Evolutionary conservation across 2,329 filamentous ascomycete species (phyloP), one percentile per base, ranked within the genome.

Genomic region (Dichotomopilus funicola): DNA sequence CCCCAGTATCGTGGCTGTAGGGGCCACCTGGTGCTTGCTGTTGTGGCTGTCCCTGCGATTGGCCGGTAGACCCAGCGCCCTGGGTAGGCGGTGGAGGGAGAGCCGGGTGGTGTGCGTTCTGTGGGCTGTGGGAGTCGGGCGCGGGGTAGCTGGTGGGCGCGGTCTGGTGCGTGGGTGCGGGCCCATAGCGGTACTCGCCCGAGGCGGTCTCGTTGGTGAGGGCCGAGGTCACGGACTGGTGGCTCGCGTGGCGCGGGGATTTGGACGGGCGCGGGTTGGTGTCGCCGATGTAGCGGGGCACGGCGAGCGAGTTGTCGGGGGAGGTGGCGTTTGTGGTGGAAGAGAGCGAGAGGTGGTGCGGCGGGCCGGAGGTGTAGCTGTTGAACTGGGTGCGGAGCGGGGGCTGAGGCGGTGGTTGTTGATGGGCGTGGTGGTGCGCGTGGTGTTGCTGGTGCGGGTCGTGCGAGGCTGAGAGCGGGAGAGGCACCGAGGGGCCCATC

Each of bases 171-270:
- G 59, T 36, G 8, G 45, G 31, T 1, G 71, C 73, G 2, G 79
- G 73, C 2, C 78, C 76, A 60, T 83, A 83, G 51, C 81, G 75
- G 64, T 83, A 83, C 63, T 83, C 80, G 27, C 75, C 72, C 0
- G 78, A 70, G 4, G 73, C 65, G 42, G 81, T 79, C 49, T 74
- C 75, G 64, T 73, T 75, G 38, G 72, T 70, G 36, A 80, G 69
- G 27, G 79, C 78, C 41, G 73, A 71, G 10, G 70, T 68, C 62
- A 81, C 71, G 1, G 80, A 81, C 50, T 78, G 77, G 59, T 82
- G 78, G 65, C 73, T 76, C 9, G 70, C 72, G 57, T 81, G 77
- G 2, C 81, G 75, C 0, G 80, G 78, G 61, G 78, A 81, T 68
- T 83, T 83, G 40, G 76, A 69, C 12, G 80, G 78, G 27, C 80